Evolutionary conservation across 164 flowering plant genomes (phyloP).

Genomic region (Magnolia kwangsiensis): DNA sequence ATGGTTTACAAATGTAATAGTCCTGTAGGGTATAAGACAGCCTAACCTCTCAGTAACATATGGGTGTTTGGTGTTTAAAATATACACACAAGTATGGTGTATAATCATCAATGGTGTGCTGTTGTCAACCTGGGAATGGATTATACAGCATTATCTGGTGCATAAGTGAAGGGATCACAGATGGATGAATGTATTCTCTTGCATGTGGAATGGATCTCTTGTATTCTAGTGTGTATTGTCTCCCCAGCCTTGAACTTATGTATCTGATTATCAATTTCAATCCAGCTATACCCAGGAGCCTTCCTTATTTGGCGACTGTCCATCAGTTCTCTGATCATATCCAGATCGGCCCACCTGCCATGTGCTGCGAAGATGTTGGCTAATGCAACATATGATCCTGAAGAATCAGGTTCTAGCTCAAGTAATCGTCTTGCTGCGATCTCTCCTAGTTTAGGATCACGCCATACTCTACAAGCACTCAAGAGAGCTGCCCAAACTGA

Average conservation of each 20-base stretch:
- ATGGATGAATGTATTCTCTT: not conserved
- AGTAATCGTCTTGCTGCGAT: constrained; percentile 59
- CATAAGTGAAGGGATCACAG: not conserved
- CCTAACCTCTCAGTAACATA: too few relatives aligned
- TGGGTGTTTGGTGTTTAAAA: too few relatives aligned
- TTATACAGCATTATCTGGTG: too few relatives aligned
- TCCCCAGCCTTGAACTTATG: not conserved
- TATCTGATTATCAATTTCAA: constrained; percentile 8
- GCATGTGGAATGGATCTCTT: not conserved
- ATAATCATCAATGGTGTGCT: not conserved
- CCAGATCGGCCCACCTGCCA: not conserved
- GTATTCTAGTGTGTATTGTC: not conserved
- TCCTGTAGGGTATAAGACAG: too few relatives aligned
- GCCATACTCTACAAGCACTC: constrained; percentile 63
- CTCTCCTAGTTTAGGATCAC: constrained; percentile 57
- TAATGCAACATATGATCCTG: constrained; percentile 55
- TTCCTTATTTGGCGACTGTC: constrained; percentile 5
- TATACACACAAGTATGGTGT: not conserved
- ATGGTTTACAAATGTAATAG: too few relatives aligned
- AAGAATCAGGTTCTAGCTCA: constrained; percentile 78
- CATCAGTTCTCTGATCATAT: constrained; percentile 1
- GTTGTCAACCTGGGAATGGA: not conserved
- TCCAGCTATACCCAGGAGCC: constrained; percentile 19
- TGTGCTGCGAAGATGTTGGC: constrained; percentile 20
- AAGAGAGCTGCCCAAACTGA: constrained; percentile 89